Evolutionary conservation across 2,329 filamentous ascomycete genomes (phyloP), one percentile per base, ranked within the genome.

Genomic region (Venturia carpophila): DNA sequence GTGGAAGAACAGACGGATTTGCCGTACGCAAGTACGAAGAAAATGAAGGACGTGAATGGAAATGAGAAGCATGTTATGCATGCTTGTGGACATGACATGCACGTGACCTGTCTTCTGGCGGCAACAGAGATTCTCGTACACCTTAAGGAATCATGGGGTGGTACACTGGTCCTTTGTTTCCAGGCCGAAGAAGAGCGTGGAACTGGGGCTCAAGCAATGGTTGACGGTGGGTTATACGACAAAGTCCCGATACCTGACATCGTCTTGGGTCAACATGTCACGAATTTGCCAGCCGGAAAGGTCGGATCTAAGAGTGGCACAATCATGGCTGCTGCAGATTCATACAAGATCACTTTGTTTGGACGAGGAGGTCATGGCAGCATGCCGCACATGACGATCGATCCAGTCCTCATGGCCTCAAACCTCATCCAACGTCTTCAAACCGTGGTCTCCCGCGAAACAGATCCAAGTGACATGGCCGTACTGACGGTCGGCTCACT

Each of bases 171-270:
- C 5, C 72, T 87, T 7, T 73, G 85, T 2, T 90, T 90, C 71
- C 88, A 90, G 69, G 87, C 87, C 0, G 82, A 83, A 1, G 87
- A 90, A 71, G 87, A 90, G 72, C 78, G 82, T 1, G 85, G 82
- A 0, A 79, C 77, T 0, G 87, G 87, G 0, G 87, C 87, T 0
- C 80, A 81, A 72, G 75, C 84, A 30, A 87, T 87, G 84, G 77
- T 87, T 3, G 80, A 83, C 52, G 83, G 84, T 69, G 83, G 84
- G 0, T 69, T 86, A 42, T 86, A 85, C 68, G 73, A 80, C 9
- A 78, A 75, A 64, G 75, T 84, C 2, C 82, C 82, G 0, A 74
- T 79, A n/a, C 84, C 83, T 3, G 82, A 87, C 69, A 74, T 84
- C 24, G 77, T 80, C 24, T 73, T 87, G 1, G 84, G 83, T 0